Conservation (phyloP, 148 eudicot species). For the Fagopyrum esculentum region DNA sequence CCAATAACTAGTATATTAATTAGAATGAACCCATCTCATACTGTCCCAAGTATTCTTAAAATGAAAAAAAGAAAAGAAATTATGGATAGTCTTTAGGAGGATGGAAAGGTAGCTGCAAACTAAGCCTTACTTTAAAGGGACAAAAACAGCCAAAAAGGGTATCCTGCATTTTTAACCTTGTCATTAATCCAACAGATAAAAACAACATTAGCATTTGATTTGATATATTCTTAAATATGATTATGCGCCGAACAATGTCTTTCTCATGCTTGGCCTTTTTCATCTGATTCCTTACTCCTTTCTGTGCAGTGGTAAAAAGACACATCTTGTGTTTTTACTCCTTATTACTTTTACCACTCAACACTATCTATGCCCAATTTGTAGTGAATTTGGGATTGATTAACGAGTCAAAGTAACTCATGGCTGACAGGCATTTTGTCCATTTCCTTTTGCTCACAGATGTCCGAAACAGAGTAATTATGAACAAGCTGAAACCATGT, state of each 20-base stretch:
- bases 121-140: conserved; percentile 8
- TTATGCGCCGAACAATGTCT: neutral
- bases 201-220: neutral
- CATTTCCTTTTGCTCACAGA: too few species aligned
- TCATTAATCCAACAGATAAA: neutral
- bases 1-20: neutral
- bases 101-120: neutral
- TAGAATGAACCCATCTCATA: conserved; percentile 7
- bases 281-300: neutral
- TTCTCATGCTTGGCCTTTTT: neutral
- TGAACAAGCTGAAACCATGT: too few species aligned
- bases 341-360: too few species aligned
- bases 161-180: neutral
- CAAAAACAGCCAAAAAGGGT: conserved; percentile 2
- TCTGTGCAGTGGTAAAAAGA: neutral
- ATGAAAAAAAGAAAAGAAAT: too few species aligned
- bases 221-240: neutral
- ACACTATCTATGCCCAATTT: too few species aligned
- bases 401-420: too few species aligned
- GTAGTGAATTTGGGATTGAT: too few species aligned
- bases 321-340: neutral
- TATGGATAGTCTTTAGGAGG: neutral
- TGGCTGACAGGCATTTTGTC: too few species aligned
- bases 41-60: neutral
- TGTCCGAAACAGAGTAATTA: too few species aligned